These are phyloP conservation scores for Mercurialis annua DNA, from an alignment of 345 rosid genomes.

Conservation along the genomic window DNA sequence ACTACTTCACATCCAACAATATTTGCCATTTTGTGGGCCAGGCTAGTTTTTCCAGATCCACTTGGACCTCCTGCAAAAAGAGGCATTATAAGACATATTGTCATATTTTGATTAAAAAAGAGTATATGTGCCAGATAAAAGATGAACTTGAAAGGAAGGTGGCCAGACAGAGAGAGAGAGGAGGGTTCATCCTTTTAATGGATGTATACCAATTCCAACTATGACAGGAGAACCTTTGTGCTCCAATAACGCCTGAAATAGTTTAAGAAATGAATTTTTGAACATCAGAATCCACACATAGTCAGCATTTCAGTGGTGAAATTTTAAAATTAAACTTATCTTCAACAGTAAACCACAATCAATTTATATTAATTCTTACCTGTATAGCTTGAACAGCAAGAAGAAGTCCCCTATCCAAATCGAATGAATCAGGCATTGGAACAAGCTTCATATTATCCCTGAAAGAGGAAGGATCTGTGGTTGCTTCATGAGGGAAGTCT, in stretches of 20 bases:
- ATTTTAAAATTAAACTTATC: background rate
- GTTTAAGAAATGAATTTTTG: background rate
- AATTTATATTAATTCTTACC: slow-evolving; percentile 41
- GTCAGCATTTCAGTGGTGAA: slow-evolving; percentile 1
- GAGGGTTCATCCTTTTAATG: background rate
- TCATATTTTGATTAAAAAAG: no score
- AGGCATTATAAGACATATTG: background rate
- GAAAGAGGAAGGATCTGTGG: slow-evolving; percentile 92
- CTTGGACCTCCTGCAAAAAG: slow-evolving; percentile 91
- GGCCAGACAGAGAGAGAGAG: background rate
- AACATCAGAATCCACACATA: background rate
- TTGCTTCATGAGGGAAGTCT: slow-evolving; percentile 94
- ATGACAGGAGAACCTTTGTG: slow-evolving; percentile 80
- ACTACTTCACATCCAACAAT: slow-evolving; percentile 99
- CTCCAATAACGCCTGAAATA: slow-evolving; percentile 90
- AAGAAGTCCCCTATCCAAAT: slow-evolving; percentile 93
- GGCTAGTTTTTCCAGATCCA: slow-evolving; percentile 98
- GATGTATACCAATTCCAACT: slow-evolving; percentile 84
- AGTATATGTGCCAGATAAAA: background rate
- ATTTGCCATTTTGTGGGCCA: slow-evolving; percentile 99
- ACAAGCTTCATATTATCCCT: slow-evolving; percentile 86
- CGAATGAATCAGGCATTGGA: slow-evolving; percentile 97
- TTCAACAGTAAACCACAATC: background rate
- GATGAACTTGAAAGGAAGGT: background rate
- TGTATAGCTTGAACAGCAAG: slow-evolving; percentile 99